Evolutionary conservation across 352 stramenopile species (phyloP), one percentile per base, ranked within the genome.

Genomic region (Pythium folliculosum): DNA sequence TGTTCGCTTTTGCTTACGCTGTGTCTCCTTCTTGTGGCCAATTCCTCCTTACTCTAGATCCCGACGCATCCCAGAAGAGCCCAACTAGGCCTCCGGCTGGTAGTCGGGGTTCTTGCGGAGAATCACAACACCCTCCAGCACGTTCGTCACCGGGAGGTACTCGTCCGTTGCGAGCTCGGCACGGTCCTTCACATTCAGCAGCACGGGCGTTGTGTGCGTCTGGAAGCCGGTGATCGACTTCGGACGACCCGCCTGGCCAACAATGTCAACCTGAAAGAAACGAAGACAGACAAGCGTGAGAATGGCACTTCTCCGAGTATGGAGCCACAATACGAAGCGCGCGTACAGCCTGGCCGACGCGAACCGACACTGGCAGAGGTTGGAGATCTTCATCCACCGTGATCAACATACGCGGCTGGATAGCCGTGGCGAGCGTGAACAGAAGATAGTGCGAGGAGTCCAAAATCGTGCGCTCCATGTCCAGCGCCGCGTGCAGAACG

Each of bases 141-240:
- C 93, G 71, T 91, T 97, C 63, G 94, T 96, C 43, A 98, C 88
- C 38, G 94, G 89, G 38, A 99, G 75, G 70, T 99, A 99, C 75
- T 99, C 97, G 64, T 99, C 96, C 21, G 96, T 99, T 52, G 96
- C 97, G 17, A 99, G 84, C 80, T 99, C 98, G 40, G 97, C 97
- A 61, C 97, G 93, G 76, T 99, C 97, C 75, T 98, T 98, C 35
- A 98, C 87, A 65, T 96, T 97, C 43, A 99, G 84, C 70, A 99
- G 82, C 55, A 99, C 98, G 47, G 98, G 98, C 38, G 97, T 99
- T 60, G 95, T 99, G 81, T 99, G 98, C 48, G 97, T 99, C 76
- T 99, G 98, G 81, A 99, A 99, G 58, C 98, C 98, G 55, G 98
- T 99, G 67, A 99, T 99, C 52, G 97, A 98, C 85, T 99, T 99